Base-by-base conservation (phyloP, 768 basidiomycete species). In the Megacollybia marginata region DNA sequence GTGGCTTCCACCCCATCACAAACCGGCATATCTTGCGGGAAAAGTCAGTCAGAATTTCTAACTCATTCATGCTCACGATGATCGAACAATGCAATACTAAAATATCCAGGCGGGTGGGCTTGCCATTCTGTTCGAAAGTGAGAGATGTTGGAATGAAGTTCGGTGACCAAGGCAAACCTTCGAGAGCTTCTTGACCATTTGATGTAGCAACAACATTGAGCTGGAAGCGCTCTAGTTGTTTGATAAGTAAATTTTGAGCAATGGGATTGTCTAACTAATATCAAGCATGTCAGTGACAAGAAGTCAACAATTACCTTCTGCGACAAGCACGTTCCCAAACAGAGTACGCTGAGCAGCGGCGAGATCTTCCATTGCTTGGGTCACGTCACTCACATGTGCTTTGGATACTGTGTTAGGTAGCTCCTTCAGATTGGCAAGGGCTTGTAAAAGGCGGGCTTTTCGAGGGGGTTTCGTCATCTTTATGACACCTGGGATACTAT, bases 1-100 rank as follows among this genome's bases (percentile, higher is more conserved):
- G 81, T 74, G 7, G 85, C 85, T 55, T 86, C 84, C 5, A 88
- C 83, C 6, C 85, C 85, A 57, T 88, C 85, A 53, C 83, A 85
- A 46, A 88, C 69, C 2, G 85, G 85, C 85, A 88, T 88, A 56
- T 88, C 85, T 86, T 46, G 5, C 18, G n/a, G 16, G 16, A 36
- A 33, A 33, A 50, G 33, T 47, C 43, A 46, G 19, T 33, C 13
- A 34, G 12, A 20, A 10, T 45, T 35, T 35, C 47, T 28, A 19
- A 28, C 38, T 43, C 33, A 28, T 33, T 5, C 31, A 18, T 2
- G 63, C 79, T 60, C 56, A 85, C 84, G 85, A 60, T 88, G 85
- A 56, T 88, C 85, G 55, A 88, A 86, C 20, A 88, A 57, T 5
- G 85, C 85, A 2, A 81, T 74, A 52, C 75, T 79, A 62, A 85